Conservation (phyloP, 768 basidiomycete species). For the Collybia nuda region DNA sequence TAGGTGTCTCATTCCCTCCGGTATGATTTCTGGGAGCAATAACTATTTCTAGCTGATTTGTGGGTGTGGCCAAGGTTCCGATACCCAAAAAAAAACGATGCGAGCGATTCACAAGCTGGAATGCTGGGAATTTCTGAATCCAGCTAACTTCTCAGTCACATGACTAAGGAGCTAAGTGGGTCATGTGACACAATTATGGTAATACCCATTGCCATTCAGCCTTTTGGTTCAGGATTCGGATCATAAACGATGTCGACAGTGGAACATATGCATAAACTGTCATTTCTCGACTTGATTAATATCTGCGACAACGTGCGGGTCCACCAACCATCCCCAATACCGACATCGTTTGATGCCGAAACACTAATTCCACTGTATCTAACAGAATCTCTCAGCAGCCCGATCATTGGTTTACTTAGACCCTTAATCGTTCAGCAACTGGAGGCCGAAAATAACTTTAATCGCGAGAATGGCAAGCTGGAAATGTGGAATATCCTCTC, state of each 20-base stretch:
- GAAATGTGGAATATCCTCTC: conserved; percentile 37
- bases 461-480: conserved; percentile 19
- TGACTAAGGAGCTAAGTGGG: no score
- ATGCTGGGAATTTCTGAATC: no score
- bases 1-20: no score
- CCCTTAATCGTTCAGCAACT: conserved; percentile 57
- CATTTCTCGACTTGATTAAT: conserved; percentile 65
- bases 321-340: conserved; percentile 24
- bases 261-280: conserved; percentile 22
- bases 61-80: no score
- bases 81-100: no score
- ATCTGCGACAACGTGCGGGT: conserved; percentile 70
- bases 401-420: conserved; percentile 62
- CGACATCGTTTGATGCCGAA: conserved; percentile 36
- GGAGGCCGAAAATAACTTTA: conserved; percentile 44
- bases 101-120: no score
- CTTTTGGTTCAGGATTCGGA: no score
- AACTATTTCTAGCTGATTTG: no score
- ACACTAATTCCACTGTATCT: conserved; percentile 58
- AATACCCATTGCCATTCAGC: no score
- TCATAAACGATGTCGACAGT: background rate
- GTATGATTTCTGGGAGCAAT: no score
- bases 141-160: no score
- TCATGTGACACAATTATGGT: no score
- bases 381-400: conserved; percentile 44